Conservation (phyloP, 768 basidiomycete species). For the Gyrodon lividus region DNA sequence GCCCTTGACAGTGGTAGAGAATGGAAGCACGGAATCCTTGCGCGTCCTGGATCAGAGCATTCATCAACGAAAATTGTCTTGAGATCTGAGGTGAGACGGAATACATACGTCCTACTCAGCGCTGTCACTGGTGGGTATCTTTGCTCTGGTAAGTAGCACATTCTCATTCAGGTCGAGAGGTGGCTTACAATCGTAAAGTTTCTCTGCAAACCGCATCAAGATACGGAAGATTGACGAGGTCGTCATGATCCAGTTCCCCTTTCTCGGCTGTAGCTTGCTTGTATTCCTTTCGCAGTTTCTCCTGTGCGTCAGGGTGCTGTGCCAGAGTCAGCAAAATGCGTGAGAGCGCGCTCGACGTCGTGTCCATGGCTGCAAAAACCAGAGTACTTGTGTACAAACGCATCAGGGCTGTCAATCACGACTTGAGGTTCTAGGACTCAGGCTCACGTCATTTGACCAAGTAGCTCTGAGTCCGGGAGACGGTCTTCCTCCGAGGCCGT, state of each 20-base stretch:
- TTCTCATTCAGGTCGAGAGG: neutral
- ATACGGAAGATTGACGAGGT: neutral
- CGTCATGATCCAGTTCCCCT: neutral
- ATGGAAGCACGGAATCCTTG: no score
- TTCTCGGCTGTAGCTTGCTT: neutral
- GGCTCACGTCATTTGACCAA: slow-evolving; percentile 52
- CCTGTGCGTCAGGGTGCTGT: no score
- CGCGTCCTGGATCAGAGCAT: no score
- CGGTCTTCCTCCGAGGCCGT: slow-evolving; percentile 24
- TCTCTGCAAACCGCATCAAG: neutral
- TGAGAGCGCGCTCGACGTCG: slow-evolving; percentile 40
- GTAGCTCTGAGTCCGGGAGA: slow-evolving; percentile 43
- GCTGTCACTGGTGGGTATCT: neutral
- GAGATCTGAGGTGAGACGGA: neutral
- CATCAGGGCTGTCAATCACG: neutral
- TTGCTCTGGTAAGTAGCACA: no score
- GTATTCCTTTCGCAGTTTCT: neutral
- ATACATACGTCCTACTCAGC: neutral
- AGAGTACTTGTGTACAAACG: slow-evolving; percentile 22
- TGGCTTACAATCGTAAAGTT: neutral
- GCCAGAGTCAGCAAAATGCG: slow-evolving; percentile 40
- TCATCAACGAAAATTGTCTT: no score
- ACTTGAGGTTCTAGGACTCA: neutral
- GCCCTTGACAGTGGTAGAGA: no score
- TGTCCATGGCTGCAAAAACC: slow-evolving; percentile 52